phyloP scores from a whole-genome alignment of 768 basidiomycete species.

The Auriscalpium microsporum region DNA sequence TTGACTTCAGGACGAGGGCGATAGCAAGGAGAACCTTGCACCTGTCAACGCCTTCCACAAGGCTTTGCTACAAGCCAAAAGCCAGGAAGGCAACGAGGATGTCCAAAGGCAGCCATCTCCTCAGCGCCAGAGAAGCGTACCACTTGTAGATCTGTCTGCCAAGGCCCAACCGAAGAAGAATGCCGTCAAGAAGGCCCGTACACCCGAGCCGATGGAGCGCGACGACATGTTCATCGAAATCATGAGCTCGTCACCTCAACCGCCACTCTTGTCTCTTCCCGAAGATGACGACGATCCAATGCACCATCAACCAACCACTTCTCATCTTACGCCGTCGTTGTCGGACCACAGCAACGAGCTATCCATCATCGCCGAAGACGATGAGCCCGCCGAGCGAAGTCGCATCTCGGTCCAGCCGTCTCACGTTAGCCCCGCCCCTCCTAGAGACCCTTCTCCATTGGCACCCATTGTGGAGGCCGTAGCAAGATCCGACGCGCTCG shows the following conservation, averaged over 20 bases:
- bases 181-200: background rate
- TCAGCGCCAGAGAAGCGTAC: background rate
- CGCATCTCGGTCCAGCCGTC: slow-evolving; percentile 5
- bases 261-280: background rate
- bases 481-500: background rate
- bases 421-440: background rate
- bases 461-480: background rate
- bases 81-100: background rate
- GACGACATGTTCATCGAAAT: background rate
- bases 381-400: slow-evolving; percentile 36
- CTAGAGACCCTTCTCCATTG: background rate
- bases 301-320: background rate
- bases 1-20: slow-evolving; percentile 14
- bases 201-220: background rate
- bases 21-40: slow-evolving; percentile 30
- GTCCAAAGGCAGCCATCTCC: background rate
- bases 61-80: slow-evolving; percentile 25
- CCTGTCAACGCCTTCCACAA: slow-evolving; percentile 42
- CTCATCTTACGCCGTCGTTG: slow-evolving; percentile 7
- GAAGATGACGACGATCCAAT: background rate
- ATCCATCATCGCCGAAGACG: slow-evolving; percentile 67
- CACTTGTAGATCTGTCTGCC: background rate
- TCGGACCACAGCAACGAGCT: slow-evolving; percentile 33
- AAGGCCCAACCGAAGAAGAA: background rate
- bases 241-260: slow-evolving; percentile 1